Evolutionary conservation across 2,329 filamentous ascomycete species (phyloP).

Genomic region (Emmonsiellopsis sp.): DNA sequence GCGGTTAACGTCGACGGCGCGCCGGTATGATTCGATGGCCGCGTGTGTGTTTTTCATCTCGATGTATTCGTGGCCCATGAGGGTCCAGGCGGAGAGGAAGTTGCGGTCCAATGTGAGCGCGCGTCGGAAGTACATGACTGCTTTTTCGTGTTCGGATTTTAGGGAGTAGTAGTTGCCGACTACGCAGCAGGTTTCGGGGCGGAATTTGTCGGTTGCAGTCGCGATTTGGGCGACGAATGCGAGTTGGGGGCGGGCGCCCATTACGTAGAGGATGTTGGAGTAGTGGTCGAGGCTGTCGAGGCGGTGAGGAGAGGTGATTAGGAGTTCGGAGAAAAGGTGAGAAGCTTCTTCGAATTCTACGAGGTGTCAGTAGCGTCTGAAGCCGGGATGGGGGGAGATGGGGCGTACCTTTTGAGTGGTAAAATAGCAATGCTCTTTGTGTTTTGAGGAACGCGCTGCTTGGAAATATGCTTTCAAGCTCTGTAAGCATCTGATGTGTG

Average conservation of each 20-base stretch:
- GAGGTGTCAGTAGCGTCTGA: constrained; percentile 10
- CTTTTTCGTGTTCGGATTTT: constrained; percentile 92
- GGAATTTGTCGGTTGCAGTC: constrained; percentile 86
- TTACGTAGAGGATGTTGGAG: constrained; percentile 93
- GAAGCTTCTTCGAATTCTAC: constrained; percentile 56
- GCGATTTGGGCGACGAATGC: constrained; percentile 89
- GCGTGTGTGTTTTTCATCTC: constrained; percentile 98
- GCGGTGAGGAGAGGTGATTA: constrained; percentile 56
- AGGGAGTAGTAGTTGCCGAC: constrained; percentile 96
- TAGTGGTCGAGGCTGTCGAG: constrained; percentile 92
- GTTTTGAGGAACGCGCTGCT: constrained; percentile 82
- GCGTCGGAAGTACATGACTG: constrained; percentile 93
- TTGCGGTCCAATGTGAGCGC: constrained; percentile 82
- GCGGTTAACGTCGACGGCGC: constrained; percentile 90
- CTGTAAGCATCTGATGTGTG: constrained; percentile 64
- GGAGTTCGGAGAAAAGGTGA: constrained; percentile 57
- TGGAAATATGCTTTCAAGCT: constrained; percentile 78
- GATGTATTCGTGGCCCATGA: constrained; percentile 98
- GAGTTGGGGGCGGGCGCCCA: constrained; percentile 77
- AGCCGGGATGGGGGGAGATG: neutral
- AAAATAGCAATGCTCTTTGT: constrained; percentile 76
- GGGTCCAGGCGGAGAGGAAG: constrained; percentile 90
- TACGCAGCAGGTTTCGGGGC: constrained; percentile 92
- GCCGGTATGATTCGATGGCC: constrained; percentile 91
- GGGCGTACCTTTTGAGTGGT: constrained; percentile 63